Evolutionary conservation across 2,329 filamentous ascomycete species (phyloP).

Genomic region (Trichoderma afroharzianum): DNA sequence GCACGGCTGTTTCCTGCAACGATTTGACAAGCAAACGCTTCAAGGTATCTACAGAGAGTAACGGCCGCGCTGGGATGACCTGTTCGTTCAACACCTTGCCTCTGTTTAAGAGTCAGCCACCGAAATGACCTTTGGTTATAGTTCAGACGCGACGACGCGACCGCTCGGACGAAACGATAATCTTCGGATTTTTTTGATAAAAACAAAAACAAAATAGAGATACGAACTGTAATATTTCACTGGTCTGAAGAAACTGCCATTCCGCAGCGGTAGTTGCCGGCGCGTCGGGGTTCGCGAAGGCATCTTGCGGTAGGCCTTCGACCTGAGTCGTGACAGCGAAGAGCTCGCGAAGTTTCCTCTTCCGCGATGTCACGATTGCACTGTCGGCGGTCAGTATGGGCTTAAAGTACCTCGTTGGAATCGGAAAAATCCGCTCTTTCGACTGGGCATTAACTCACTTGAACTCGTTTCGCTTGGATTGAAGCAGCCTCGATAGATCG

Average conservation of each 20-base stretch:
- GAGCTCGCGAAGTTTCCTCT: constrained; percentile 86
- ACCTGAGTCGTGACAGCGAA: constrained; percentile 73
- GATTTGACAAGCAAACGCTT: constrained; percentile 37
- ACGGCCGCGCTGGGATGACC: constrained; percentile 49
- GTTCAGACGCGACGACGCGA: constrained; percentile 15
- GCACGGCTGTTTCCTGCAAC: constrained; percentile 21
- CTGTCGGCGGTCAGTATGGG: constrained; percentile 47
- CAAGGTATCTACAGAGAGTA: constrained; percentile 42
- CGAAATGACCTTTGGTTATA: background rate
- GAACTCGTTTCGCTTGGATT: constrained; percentile 60
- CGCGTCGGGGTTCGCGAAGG: constrained; percentile 56
- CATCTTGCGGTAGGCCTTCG: constrained; percentile 57
- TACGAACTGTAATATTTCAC: constrained; percentile 59
- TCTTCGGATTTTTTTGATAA: constrained; percentile 13
- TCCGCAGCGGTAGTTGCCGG: constrained; percentile 49
- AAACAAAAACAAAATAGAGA: constrained; percentile 1
- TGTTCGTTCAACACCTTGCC: constrained; percentile 48
- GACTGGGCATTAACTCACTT: constrained; percentile 47
- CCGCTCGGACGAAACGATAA: background rate
- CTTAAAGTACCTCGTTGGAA: constrained; percentile 43
- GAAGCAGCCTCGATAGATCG: constrained; percentile 64
- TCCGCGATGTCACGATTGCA: constrained; percentile 76
- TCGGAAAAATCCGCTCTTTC: constrained; percentile 51
- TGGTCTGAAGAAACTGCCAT: constrained; percentile 53
- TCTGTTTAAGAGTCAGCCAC: constrained; percentile 28